Conservation (phyloP, 441 rosid species). For the Capsella rubella region DNA sequence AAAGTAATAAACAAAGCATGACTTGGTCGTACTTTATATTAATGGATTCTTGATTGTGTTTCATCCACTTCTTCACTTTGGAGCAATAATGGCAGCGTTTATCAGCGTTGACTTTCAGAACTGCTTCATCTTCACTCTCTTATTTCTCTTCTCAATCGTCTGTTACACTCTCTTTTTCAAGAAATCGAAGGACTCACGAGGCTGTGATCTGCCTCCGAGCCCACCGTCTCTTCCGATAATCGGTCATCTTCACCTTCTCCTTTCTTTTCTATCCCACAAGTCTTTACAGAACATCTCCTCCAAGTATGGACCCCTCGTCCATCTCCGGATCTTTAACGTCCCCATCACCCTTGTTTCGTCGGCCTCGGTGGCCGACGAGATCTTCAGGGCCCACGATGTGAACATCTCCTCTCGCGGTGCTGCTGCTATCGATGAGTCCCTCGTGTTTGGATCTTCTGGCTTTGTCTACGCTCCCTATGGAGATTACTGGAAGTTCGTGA, state of each 20-base stretch:
- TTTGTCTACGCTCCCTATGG: slow-evolving; percentile 8
- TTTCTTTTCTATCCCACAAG: slow-evolving; percentile 2
- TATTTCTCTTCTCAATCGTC: background rate
- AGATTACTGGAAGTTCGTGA: background rate
- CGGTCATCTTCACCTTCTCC: slow-evolving; percentile 14
- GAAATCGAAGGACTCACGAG: background rate
- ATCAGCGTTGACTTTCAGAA: background rate
- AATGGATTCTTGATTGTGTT: background rate
- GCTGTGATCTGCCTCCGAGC: background rate
- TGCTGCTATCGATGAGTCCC: slow-evolving; percentile 1
- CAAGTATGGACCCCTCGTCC: slow-evolving; percentile 4
- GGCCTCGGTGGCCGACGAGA: background rate
- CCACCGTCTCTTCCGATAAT: slow-evolving; percentile 1
- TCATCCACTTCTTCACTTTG: background rate
- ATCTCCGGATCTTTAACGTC: background rate
- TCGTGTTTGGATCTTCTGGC: background rate
- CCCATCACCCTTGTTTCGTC: slow-evolving; percentile 1
- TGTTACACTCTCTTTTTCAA: background rate
- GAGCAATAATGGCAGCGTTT: slow-evolving; percentile 2
- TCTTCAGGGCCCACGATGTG: background rate
- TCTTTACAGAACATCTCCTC: background rate
- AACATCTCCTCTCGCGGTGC: background rate
- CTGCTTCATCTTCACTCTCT: background rate
- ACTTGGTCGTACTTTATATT: background rate
- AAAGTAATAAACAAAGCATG: background rate